Conservation (phyloP, 495 filamentous ascomycete species). For the Daldinia vernicosa region DNA sequence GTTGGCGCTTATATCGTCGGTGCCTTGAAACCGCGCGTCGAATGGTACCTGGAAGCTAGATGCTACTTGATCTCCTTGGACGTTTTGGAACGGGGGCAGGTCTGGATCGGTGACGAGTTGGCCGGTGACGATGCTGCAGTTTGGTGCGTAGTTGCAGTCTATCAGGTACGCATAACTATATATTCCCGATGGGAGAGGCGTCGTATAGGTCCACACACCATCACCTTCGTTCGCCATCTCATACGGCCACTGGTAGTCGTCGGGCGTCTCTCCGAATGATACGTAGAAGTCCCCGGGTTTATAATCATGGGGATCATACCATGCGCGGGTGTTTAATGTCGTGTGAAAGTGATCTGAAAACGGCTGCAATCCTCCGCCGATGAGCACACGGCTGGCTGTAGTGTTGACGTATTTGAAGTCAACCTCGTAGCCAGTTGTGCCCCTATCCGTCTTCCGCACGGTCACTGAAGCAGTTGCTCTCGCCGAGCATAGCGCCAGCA, state of each 20-base stretch:
- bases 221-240: constrained; percentile 43
- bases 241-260: constrained; percentile 46
- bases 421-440: constrained; percentile 47
- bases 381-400: constrained; percentile 45
- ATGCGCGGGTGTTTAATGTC: constrained; percentile 33
- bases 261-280: constrained; percentile 30
- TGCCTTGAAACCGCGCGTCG: constrained; percentile 42
- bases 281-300: constrained; percentile 47
- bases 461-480: constrained; percentile 43
- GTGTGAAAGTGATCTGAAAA: constrained; percentile 49
- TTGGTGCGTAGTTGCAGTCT: constrained; percentile 46
- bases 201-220: constrained; percentile 46
- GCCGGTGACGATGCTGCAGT: constrained; percentile 48
- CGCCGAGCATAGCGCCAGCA: constrained; percentile 22
- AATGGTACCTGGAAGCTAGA: constrained; percentile 52
- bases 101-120: constrained; percentile 49
- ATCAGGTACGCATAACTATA: constrained; percentile 47
- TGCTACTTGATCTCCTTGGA: constrained; percentile 44
- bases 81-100: constrained; percentile 45
- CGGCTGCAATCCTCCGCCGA: constrained; percentile 44
- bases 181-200: constrained; percentile 45
- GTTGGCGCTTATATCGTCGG: constrained; percentile 45
- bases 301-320: constrained; percentile 46
- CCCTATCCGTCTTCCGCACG: constrained; percentile 45
- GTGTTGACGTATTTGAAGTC: constrained; percentile 47